Percentiles rank a stretch among this genome's conserved stretches.
These are phyloP conservation scores for Pinguiococcus pyrenoidosus DNA, from an alignment of 108 stramenopile genomes.

Conservation along the genomic window DNA sequence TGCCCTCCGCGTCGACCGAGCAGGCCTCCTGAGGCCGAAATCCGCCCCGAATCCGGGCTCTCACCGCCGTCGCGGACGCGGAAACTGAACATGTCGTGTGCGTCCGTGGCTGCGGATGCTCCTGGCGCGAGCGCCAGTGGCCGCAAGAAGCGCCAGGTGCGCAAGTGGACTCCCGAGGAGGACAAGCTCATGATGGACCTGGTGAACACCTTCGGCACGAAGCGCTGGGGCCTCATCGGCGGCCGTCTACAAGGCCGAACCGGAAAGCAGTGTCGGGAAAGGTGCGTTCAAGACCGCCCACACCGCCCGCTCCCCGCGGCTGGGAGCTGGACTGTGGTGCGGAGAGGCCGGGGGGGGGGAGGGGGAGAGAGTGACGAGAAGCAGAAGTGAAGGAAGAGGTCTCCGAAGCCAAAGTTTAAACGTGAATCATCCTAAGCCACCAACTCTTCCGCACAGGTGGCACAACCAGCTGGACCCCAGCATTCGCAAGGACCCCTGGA, in stretches of 20 bases:
- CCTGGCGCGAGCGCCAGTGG: too few species aligned
- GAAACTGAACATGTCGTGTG: too few species aligned
- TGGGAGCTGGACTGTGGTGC: too few species aligned
- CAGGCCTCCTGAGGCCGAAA: too few species aligned
- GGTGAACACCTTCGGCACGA: constrained; percentile 33
- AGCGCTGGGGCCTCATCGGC: constrained; percentile 42
- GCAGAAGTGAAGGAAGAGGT: not conserved
- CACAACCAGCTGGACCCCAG: constrained; percentile 72
- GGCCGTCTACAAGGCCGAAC: constrained; percentile 38
- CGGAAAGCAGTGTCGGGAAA: constrained; percentile 50
- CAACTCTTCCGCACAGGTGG: constrained; percentile 19
- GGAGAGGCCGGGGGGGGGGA: too few species aligned
- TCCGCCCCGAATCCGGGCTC: too few species aligned
- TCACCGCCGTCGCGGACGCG: too few species aligned
- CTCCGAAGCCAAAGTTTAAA: not conserved
- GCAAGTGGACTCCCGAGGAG: constrained; percentile 44
- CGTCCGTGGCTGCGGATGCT: too few species aligned
- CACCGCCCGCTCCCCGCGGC: too few species aligned
- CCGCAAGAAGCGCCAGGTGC: constrained; percentile 18
- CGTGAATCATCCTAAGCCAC: not conserved
- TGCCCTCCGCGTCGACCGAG: too few species aligned
- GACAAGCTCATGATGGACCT: constrained; percentile 31
- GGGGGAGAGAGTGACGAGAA: not conserved
- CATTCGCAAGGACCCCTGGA: constrained; percentile 48
- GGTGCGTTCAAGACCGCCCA: constrained; percentile 8